Percentiles rank a stretch among this genome's conserved stretches.
These are phyloP conservation scores for Beauveria caledonica DNA, from an alignment of 2,329 filamentous ascomycete species.

Conservation along the genomic window DNA sequence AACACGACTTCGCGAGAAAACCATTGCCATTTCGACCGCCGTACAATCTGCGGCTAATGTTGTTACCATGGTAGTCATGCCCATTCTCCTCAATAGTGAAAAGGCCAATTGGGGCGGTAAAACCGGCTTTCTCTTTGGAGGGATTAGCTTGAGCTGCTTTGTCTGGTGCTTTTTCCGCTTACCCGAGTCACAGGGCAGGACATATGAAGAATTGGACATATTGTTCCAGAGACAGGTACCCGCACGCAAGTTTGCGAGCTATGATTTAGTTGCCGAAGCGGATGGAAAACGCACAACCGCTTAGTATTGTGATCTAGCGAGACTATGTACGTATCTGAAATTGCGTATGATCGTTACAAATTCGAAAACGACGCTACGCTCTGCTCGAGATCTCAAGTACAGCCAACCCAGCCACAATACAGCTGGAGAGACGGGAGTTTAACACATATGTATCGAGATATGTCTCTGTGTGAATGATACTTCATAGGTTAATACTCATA, in stretches of 20 bases:
- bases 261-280: conserved; percentile 7
- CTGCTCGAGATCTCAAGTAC: too few species aligned
- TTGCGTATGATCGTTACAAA: too few species aligned
- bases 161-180: conserved; percentile 19
- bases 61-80: conserved; percentile 14
- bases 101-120: conserved; percentile 17
- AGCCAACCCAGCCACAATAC: too few species aligned
- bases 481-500: not conserved
- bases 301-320: not conserved
- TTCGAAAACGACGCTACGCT: too few species aligned
- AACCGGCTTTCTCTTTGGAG: conserved; percentile 17
- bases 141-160: conserved; percentile 12
- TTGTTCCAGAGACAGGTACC: conserved; percentile 13
- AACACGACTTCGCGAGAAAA: conserved; percentile 24
- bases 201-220: conserved; percentile 19
- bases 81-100: conserved; percentile 19
- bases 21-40: conserved; percentile 23
- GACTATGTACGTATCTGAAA: not conserved
- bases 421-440: too few species aligned
- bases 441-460: too few species aligned
- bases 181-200: conserved; percentile 19
- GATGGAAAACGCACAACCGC: not conserved
- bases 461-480: not conserved
- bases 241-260: conserved; percentile 16
- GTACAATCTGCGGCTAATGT: conserved; percentile 17